Evolutionary conservation across 228 moss, liverwort and hornwort genomes (phyloP).

Genomic region (Sphagnum fallax): DNA sequence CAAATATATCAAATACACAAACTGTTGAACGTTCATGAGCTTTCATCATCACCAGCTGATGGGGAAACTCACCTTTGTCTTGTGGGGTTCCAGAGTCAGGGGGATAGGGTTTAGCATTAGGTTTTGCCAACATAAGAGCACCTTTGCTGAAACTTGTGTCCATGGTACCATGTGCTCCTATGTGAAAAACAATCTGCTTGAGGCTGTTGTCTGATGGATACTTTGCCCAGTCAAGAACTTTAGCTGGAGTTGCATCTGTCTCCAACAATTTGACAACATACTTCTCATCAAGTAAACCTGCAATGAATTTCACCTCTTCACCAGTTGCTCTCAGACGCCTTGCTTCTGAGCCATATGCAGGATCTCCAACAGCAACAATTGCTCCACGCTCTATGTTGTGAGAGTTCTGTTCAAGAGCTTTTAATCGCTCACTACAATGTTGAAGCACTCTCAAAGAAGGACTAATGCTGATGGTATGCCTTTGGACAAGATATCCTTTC

Average conservation of each 20-base stretch:
- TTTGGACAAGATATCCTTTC: constrained; percentile 16
- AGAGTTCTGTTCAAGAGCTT: constrained; percentile 1
- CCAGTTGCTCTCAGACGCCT: neutral
- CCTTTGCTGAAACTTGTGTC: neutral
- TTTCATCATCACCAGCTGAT: too few relatives aligned
- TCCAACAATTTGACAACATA: constrained; percentile 3
- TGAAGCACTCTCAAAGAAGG: constrained; percentile 10
- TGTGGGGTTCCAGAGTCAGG: neutral
- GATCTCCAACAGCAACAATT: constrained; percentile 17
- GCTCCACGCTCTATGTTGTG: constrained; percentile 7
- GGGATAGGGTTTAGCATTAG: constrained; percentile 1
- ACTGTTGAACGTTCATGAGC: too few relatives aligned
- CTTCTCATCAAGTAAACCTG: constrained; percentile 7
- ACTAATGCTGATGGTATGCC: constrained; percentile 12
- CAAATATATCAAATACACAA: too few relatives aligned
- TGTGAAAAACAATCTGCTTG: constrained; percentile 20
- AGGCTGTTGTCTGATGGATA: constrained; percentile 5
- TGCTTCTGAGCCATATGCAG: constrained; percentile 3
- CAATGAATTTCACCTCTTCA: constrained; percentile 14
- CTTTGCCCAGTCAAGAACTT: constrained; percentile 14
- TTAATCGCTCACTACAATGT: neutral
- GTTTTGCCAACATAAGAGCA: constrained; percentile 6
- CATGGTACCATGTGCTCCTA: constrained; percentile 20
- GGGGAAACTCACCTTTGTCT: neutral
- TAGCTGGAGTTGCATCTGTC: constrained; percentile 8